Evolutionary conservation across 2,329 filamentous ascomycete species (phyloP).

Genomic region (Claviceps humidiphila): DNA sequence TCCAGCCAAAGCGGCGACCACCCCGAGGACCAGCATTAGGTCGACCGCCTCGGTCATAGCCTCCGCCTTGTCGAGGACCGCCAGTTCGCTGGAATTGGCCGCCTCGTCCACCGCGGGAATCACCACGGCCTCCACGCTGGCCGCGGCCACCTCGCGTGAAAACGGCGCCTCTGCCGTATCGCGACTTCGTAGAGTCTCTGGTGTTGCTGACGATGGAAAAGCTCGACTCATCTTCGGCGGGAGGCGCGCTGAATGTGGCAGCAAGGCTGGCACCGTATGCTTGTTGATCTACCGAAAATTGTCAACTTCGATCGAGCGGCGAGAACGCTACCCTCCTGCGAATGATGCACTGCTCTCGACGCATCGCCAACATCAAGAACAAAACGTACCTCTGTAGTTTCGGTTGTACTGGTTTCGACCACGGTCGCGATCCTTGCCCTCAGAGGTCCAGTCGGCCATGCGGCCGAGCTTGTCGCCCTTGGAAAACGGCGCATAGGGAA

Average conservation of each 20-base stretch:
- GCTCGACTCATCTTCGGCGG: conserved; percentile 87
- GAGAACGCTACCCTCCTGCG: background rate
- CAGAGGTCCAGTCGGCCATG: conserved; percentile 96
- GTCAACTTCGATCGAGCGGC: background rate
- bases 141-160: conserved; percentile 74
- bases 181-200: conserved; percentile 69
- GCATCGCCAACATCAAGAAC: background rate
- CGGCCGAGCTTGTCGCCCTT: conserved; percentile 97
- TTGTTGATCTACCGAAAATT: conserved; percentile 60
- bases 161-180: conserved; percentile 80
- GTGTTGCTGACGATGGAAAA: conserved; percentile 98
- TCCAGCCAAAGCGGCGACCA: conserved; percentile 90
- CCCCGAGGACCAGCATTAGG: conserved; percentile 53
- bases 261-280: conserved; percentile 86
- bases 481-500: conserved; percentile 94
- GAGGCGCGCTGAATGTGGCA: conserved; percentile 78
- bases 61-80: conserved; percentile 48
- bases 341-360: too few species aligned
- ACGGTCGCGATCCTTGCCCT: conserved; percentile 72
- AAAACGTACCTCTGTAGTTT: conserved; percentile 68
- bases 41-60: conserved; percentile 63
- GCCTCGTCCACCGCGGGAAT: conserved; percentile 43
- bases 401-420: conserved; percentile 81
- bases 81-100: conserved; percentile 58
- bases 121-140: conserved; percentile 55